Conservation (phyloP, 257 asterid genomes). For the Rhazya stricta region DNA sequence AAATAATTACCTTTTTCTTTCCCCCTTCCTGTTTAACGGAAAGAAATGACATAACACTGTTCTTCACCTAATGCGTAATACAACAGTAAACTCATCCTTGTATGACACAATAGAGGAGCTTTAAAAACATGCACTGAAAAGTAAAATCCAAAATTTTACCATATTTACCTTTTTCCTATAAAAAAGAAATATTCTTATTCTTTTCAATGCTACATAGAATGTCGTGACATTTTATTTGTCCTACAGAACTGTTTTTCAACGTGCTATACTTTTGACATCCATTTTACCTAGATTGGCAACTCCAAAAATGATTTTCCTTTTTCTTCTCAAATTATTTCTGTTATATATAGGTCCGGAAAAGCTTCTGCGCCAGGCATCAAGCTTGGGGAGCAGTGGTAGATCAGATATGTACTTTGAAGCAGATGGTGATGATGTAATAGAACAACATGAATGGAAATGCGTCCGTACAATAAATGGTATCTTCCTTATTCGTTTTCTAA, state of each 20-base stretch:
- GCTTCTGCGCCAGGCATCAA: conserved; percentile 76
- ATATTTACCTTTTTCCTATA: not conserved
- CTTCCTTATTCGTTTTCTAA: conserved; percentile 12
- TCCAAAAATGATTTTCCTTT: not conserved
- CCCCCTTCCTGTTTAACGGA: not conserved
- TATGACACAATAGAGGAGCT: not conserved
- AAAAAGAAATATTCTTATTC: not conserved
- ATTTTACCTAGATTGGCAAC: not conserved
- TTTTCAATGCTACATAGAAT: not conserved
- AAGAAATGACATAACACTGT: not conserved
- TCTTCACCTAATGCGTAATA: not conserved
- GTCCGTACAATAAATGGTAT: conserved; percentile 85
- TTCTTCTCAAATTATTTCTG: conserved; percentile 13
- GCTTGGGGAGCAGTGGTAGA: conserved; percentile 35
- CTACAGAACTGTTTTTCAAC: not conserved
- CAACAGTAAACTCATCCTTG: not conserved
- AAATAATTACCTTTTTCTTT: not conserved
- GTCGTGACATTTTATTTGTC: not conserved
- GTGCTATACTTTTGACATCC: not conserved
- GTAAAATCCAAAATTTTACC: not conserved
- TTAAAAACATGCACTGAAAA: not conserved
- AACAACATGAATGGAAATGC: conserved; percentile 93
- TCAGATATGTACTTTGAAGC: conserved; percentile 54
- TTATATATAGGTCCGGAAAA: conserved; percentile 69
- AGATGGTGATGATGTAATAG: conserved; percentile 73